Base-by-base conservation (phyloP, 495 filamentous ascomycete species). In the Recurvomyces mirabilis region DNA sequence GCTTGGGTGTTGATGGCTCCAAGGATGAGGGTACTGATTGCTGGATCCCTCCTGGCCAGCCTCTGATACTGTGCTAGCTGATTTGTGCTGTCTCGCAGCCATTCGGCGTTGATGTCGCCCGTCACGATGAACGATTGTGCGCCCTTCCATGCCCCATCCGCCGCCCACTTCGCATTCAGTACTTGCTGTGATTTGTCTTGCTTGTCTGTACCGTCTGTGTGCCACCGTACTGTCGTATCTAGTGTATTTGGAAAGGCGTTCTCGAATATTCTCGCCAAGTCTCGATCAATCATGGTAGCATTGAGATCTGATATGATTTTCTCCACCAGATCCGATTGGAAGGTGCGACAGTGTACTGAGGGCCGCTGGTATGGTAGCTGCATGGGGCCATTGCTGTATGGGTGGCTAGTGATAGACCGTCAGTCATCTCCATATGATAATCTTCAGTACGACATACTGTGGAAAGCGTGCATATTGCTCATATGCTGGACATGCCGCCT, bases 101-200 rank as follows among this genome's bases (percentile, higher is more conserved):
- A 99, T 65, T 96, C 91, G 5, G 91, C 91, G 55, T 95, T 82
- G 59, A 99, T 99, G 56, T 99, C 91, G n/a, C 89, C 89, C 0
- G 91, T 99, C 35, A 99, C 93, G 49, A 99, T 82, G 62, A 99
- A 99, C 26, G 79, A 87, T 60, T 96, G 89, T 1, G 81, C 63
- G 0, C 87, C 88, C 45, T 81, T 71, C 87, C 87, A 94, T 46
- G 74, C 68, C 18, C 77, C 74, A 14, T 57, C 35, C 42, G 50
- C 43, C 19, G n/a, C 59, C 68, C 58, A 40, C 9, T 12, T 5
- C 55, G 62, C 10, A 18, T 22, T 29, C 7, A 34, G 23, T 4
- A 41, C 25, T 17, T 41, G 21, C 4, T 33, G 32, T 39, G 62
- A 51, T 57, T 68, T 65, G 38, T 63, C 57, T 25, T 47, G 59